Conservation (phyloP, 1,284 basidiomycete species). For the Inonotus hispidus region DNA sequence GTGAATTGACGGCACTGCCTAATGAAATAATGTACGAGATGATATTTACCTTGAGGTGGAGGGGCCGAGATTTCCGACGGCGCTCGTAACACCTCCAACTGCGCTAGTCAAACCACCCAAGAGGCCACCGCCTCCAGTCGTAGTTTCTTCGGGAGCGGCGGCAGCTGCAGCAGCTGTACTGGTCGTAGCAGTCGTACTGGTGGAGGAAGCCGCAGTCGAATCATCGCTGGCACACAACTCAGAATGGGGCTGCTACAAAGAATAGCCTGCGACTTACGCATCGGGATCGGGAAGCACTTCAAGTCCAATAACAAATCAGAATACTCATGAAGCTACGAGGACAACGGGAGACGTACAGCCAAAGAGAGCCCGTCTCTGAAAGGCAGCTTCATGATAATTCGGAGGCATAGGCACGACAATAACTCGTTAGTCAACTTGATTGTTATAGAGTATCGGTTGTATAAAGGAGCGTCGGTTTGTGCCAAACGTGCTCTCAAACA, state of each 20-base stretch:
- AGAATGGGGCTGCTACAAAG: background rate
- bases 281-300: conserved; percentile 13
- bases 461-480: background rate
- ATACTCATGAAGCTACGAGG: background rate
- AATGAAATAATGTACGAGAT: background rate
- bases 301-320: background rate
- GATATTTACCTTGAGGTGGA: conserved; percentile 6
- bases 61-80: background rate
- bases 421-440: background rate
- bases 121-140: conserved; percentile 5
- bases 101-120: conserved; percentile 8
- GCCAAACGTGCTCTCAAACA: too few species aligned
- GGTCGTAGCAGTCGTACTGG: background rate
- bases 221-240: background rate
- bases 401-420: conserved; percentile 1
- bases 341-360: conserved; percentile 10
- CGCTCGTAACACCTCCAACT: conserved; percentile 10
- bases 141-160: background rate
- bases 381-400: conserved; percentile 1
- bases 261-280: conserved; percentile 6
- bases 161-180: background rate
- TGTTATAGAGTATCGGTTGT: background rate
- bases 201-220: conserved; percentile 5
- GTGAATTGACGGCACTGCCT: background rate
- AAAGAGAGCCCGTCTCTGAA: conserved; percentile 16